Base-by-base conservation (phyloP, 331 rosid genomes). In the Saraca asoca region DNA sequence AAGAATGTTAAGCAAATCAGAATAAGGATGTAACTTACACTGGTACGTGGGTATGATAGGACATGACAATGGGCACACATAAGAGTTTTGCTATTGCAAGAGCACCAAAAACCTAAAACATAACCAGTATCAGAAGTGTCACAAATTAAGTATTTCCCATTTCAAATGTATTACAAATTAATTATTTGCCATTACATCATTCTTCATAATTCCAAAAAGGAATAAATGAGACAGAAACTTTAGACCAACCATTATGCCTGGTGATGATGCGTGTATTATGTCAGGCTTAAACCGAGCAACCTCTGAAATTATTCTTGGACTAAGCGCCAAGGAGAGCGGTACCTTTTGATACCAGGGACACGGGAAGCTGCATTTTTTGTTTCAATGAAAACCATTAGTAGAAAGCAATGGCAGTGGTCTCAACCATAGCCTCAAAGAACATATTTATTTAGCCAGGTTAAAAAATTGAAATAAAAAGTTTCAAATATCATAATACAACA, bases 191-290 rank as follows among this genome's bases (percentile, higher is more conserved):
- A 9, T 52, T 7, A 64, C 39, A 58, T 46, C 18, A 56, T 46
- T 58, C 51, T 15, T 63, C 51, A 57, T 17, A 15, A 15, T 31
- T 5, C 33, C 12, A 64, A 24, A 52, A 43, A 35, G 24, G 29
- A 38, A 62, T 16, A 53, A 44, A 45, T 68, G 24, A 33, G 31
- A 75, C 41, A 65, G 43, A 17, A 66, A 76, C 54, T 8, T 52
- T 44, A 59, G 14, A 62, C 90, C 56, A 45, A 80, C 99, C 97
- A 94, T 94, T 75, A 94, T 86, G 76, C 99, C 99, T 0, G 99
- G 99, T 4, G 99, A 94, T 44, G 99, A 94, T 55, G 99, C 99
- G 42, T 94, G 99, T 71, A 94, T 90, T 64, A 94, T 94, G 85
- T 94, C 99, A 54, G 99, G 99, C 84, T 94, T 94, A 72, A 94